Evolutionary conservation across 306 rosid genomes (phyloP), one percentile per base, ranked within the genome.

Genomic region (apple (Malus domestica)): DNA sequence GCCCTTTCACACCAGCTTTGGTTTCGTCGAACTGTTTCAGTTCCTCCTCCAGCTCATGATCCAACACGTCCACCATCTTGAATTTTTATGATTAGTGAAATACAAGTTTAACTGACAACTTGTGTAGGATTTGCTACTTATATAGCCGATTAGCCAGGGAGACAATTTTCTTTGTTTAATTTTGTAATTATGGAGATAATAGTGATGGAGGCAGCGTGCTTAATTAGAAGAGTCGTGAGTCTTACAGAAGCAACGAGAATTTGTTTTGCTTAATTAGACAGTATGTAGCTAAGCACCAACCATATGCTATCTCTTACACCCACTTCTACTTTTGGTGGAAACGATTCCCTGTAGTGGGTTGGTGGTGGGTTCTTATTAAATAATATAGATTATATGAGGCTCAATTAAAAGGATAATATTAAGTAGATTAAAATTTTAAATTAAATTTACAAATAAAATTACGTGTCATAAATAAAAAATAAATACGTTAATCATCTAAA

Each of bases 1-100:
- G 71, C n/a, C 93, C 96, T 80, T 89, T 91, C 12, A 89, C 96
- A 29, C 96, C 93, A n/a, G 82, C 59, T 72, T 87, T 91, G 6
- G 92, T 70, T 63, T 89, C 88, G 58, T 83, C 87, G 78, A 91
- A 91, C 7, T 79, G 74, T 29, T 83, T 85, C 72, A 87, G 80
- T 16, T 90, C 96, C 67, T 83, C 67, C 23, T 77, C 79, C 44
- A 88, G 83, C 62, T 86, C 91, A 74, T 63, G 79, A 4, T 45
- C 59, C 59, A 61, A 40, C 8, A 49, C 57, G 0, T 6, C 13
- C 29, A 19, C 44, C 77, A 73, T 61, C 18, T 19, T 71, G 33
- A 22, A 64, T 18, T 32, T 40, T 32, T 19, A 23, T 25, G 18
- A 29, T 58, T 23, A 23, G 75, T 54, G 51, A 13, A 33, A 35